Evolutionary conservation across 2,329 filamentous ascomycete genomes (phyloP), one percentile per base, ranked within the genome.

Genomic region (Phyllosticta citribraziliensis): DNA sequence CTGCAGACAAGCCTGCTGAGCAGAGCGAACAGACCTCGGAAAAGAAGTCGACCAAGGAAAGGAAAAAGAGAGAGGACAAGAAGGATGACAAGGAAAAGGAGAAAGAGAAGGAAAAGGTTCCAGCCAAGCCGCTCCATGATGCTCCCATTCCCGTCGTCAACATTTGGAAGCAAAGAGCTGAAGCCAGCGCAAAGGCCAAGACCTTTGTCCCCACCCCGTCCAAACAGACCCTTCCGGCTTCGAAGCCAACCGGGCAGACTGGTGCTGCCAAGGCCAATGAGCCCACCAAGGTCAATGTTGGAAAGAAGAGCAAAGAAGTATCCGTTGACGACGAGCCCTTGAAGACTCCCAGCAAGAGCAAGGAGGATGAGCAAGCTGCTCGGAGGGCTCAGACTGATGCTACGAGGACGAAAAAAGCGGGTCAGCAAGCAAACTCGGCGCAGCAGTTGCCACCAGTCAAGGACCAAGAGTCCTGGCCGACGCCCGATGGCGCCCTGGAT

Each of bases 381-480:
- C 66, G 58, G 10, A 25, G 47, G 22, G 17, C 50, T 12, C 59
- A 61, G 59, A 47, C 40, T 47, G 59, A 61, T 47, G 25, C 40
- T 19, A 19, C 58, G 24, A 60, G 40, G n/a, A 17, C 40, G 20
- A 25, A 35, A 14, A 60, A 50, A 35, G 40, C 40, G 1, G 58
- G 53, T 6, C 50, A 50, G 17, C 54, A 56, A 24, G 52, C 50
- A 27, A 47, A 17, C 22, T 35, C 35, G 20, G 4, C 50, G 19
- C 40, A 30, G 12, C 55, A 57, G 35, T 55, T 52, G 40, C 89
- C 89, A 25, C 81, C 89, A 2, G 87, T 90, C 55, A 85, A 83
- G 62, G 92, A 97, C 73, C 82, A 89, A 56, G 79, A 84, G 58
- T 86, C 86, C 20, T 99, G 94, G 94, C 94, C 94, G 17, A 97